A percentile compares a stretch with the other conserved stretches of the same genome.
Conservation (phyloP, 2,329 filamentous ascomycete genomes). For the Mycogone perniciosa region DNA sequence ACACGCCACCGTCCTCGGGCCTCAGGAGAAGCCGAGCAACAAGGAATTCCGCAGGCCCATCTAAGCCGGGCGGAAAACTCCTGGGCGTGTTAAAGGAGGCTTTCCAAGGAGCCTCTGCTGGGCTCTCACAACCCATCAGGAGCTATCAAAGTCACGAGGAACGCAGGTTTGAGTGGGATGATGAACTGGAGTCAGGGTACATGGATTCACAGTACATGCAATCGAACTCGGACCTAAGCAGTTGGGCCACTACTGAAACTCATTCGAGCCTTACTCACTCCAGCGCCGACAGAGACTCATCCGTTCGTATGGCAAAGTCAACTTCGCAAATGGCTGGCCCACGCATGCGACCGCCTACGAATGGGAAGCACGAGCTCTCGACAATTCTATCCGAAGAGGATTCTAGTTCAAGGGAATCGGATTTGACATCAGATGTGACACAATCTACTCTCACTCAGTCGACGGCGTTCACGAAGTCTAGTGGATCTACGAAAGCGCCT, state of each 20-base stretch:
- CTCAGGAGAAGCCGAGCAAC: slow-evolving; percentile 53
- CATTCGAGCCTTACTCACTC: slow-evolving; percentile 14
- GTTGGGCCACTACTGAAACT: slow-evolving; percentile 8
- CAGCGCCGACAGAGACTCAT: slow-evolving; percentile 14
- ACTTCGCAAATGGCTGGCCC: slow-evolving; percentile 27
- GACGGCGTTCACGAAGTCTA: slow-evolving; percentile 38
- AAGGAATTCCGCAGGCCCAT: slow-evolving; percentile 41
- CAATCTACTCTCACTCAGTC: slow-evolving; percentile 49
- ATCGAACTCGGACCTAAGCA: slow-evolving; percentile 11
- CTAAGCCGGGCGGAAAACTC: slow-evolving; percentile 44
- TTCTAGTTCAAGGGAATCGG: slow-evolving; percentile 40
- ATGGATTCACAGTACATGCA: slow-evolving; percentile 13
- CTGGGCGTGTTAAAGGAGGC: slow-evolving; percentile 55
- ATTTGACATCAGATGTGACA: slow-evolving; percentile 40
- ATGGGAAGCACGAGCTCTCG: slow-evolving; percentile 48
- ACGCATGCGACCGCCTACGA: slow-evolving; percentile 43
- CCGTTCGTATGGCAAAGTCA: slow-evolving; percentile 16
- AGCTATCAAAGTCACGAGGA: slow-evolving; percentile 45
- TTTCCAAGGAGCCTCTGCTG: slow-evolving; percentile 55
- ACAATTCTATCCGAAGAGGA: slow-evolving; percentile 50
- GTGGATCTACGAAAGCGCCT: slow-evolving; percentile 13
- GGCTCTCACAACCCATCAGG: slow-evolving; percentile 38
- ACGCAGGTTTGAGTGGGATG: slow-evolving; percentile 22
- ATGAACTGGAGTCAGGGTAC: slow-evolving; percentile 17
- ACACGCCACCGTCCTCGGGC: slow-evolving; percentile 31